These are phyloP conservation scores for Theileria annulata DNA, from an alignment of 169 alveolate genomes.

Conservation along the genomic window DNA sequence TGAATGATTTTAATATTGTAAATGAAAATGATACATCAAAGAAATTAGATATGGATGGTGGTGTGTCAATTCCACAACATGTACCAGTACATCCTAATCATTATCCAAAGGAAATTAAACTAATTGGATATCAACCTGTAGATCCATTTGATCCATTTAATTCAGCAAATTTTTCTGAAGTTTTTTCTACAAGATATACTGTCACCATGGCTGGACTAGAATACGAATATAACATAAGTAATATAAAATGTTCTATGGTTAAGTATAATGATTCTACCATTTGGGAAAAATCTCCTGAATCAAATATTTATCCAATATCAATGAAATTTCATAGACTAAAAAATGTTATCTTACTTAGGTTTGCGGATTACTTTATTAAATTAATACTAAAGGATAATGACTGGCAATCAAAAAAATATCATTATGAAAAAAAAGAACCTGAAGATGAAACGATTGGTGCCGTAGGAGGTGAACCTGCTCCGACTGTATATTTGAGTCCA, in stretches of 20 bases:
- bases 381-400: neutral
- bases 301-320: neutral
- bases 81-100: neutral
- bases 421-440: no score
- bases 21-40: neutral
- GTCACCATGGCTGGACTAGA: neutral
- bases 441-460: no score
- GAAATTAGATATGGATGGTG: neutral
- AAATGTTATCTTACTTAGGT: neutral
- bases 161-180: neutral
- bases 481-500: no score
- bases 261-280: neutral
- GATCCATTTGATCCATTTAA: neutral
- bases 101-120: neutral
- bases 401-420: neutral
- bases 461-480: no score
- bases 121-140: neutral
- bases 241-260: neutral
- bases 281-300: neutral
- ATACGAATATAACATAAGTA: neutral
- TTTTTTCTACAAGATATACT: neutral
- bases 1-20: neutral
- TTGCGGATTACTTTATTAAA: neutral
- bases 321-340: neutral
- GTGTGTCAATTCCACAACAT: neutral